Conservation (phyloP, 2,329 filamentous ascomycete genomes). For the Aspergillus terreus region DNA sequence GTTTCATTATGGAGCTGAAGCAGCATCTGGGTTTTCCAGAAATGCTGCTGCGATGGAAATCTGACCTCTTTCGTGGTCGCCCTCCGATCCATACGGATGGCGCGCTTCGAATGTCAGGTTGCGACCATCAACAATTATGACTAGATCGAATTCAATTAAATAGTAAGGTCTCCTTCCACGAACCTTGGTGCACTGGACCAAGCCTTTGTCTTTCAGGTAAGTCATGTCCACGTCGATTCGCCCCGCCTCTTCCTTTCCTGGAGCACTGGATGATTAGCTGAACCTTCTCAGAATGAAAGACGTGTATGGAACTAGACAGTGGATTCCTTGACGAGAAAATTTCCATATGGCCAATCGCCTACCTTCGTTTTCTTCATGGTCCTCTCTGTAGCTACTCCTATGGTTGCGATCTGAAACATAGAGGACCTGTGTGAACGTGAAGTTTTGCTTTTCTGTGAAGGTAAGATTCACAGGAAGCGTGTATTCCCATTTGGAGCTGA, state of each 20-base stretch:
- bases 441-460: too few species aligned
- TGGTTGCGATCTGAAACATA: constrained; percentile 1
- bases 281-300: not conserved
- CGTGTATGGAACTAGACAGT: not conserved
- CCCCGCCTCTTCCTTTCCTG: constrained; percentile 20
- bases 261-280: not conserved
- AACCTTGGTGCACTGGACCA: constrained; percentile 12
- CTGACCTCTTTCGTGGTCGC: not conserved
- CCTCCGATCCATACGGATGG: not conserved
- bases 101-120: constrained; percentile 21
- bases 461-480: too few species aligned
- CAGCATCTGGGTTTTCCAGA: not conserved
- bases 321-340: not conserved
- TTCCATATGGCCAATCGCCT: not conserved
- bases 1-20: not conserved
- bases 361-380: constrained; percentile 2
- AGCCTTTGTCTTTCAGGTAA: constrained; percentile 17
- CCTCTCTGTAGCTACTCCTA: not conserved
- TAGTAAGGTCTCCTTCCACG: constrained; percentile 14
- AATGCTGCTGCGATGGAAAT: constrained; percentile 5
- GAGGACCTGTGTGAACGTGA: too few species aligned
- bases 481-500: too few species aligned
- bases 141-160: constrained; percentile 20
- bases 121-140: constrained; percentile 21
- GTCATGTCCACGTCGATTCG: constrained; percentile 26